Base-by-base conservation (phyloP, 78 protist species). In the Speleostelium caveatum region DNA sequence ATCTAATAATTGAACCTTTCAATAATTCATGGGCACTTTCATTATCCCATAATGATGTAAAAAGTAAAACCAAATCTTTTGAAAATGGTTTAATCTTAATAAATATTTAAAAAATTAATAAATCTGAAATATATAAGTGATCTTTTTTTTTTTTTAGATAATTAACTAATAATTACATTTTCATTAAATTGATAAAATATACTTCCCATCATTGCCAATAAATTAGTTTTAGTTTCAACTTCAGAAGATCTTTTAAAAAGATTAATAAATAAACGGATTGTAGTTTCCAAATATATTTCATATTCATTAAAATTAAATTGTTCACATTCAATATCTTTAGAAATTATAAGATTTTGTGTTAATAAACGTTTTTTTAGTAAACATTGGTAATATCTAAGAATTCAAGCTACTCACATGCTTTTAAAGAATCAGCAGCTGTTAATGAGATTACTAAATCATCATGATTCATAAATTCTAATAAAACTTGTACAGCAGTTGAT, bases 391-490 rank as follows among this genome's bases (percentile, higher is more conserved):
- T 21, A 14, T 17, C 14, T 21, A 53, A 4, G 35, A n/a, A n/a
- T n/a, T n/a, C n/a, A n/a, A n/a, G n/a, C n/a, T n/a, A n/a, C n/a
- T n/a, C 63, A 67, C 42, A 83, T 5, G 91, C 30, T 41, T 60
- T 83, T 19, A 83, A n/a, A 14, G 91, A 39, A 30, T 83, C 91
- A 24, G 14, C 17, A 4, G 80, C 71, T 8, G 91, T 83, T 21
- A 83, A 45, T 8, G 80, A 58, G 22, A 83, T 60, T 3, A 83
- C 79, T 0, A 83, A 24, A 71, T 83, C 91, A 21, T 38, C 26
- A 42, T 28, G 7, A 21, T 26, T 67, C 2, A 71, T 1, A 24
- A 67, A 83, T 32, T 69, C 91, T 22, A 83, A 60, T 3, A 69
- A 35, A 32, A 83, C 21, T 12, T 41, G 2, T 2, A 83, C 69